Evolutionary conservation across 192 early-diverging fungal genomes (phyloP), one percentile per base, ranked within the genome.

Genomic region (Coemansia sp.): DNA sequence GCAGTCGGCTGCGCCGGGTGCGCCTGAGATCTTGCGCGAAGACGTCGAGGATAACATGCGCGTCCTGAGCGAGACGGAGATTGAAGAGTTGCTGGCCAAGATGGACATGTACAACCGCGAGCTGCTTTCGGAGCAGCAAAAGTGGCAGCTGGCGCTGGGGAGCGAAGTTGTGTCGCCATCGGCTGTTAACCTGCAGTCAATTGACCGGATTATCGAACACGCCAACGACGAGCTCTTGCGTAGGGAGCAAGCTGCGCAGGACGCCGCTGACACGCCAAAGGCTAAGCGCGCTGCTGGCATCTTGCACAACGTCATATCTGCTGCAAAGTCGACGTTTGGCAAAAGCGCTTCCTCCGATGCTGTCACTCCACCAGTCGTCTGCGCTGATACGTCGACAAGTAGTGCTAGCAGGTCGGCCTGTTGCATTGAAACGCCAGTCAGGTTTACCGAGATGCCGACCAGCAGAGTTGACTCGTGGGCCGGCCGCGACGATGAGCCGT

Each of bases 61-160:
- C 12, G 67, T 81, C 42, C 66, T 81, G 35, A 68, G 64, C 35
- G 73, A 69, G 7, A 31, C 66, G 3, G 78, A 81, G 60, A 75
- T 81, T n/a, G 73, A 81, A 31, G 42, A 45, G 41, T 56, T 81
- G 59, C 47, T 81, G 25, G 39, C 61, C 12, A 69, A 61, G 28
- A 81, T 81, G 78, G 78, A 81, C 43, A 72, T 69, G 73, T 81
- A 81, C 66, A 81, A 81, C 56, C 60, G 78, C 6, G 73, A 72
- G 69, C 62, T 81, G n/a, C 63, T 81, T 38, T 59, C 43, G 0
- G 78, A 81, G 61, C 78, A 81, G 60, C 45, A 81, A 28, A 71
- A 47, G 14, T 81, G 78, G 77, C 65, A 59, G 16, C 6, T 57
- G 52, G 14, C 23, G 20, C 21, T 56, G 28, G 41, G n/a, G 34